phyloP scores from a whole-genome alignment of 2,329 filamentous ascomycete species.

The Thielaviopsis euricoi region DNA sequence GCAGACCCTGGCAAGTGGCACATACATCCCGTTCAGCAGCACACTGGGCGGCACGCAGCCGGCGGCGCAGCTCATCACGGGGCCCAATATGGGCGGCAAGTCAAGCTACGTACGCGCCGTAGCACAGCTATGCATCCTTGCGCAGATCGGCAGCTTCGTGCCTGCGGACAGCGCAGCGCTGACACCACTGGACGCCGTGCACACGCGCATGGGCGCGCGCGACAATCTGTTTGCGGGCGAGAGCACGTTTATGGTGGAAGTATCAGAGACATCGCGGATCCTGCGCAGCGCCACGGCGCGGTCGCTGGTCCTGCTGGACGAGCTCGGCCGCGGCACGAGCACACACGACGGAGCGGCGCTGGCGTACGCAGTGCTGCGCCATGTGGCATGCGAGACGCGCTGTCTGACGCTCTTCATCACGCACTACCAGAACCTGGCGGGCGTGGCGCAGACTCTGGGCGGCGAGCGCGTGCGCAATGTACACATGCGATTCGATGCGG shows the following conservation, averaged over 20 bases:
- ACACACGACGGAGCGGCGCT: constrained; percentile 96
- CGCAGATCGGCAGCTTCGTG: constrained; percentile 87
- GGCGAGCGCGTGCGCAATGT: constrained; percentile 58
- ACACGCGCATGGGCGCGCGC: constrained; percentile 88
- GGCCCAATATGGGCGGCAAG: constrained; percentile 98
- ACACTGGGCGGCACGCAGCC: constrained; percentile 31
- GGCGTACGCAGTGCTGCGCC: constrained; percentile 75
- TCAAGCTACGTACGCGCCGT: constrained; percentile 92
- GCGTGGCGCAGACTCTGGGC: constrained; percentile 51
- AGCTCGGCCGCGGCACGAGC: constrained; percentile 81
- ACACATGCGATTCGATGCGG: constrained; percentile 71
- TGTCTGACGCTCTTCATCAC: constrained; percentile 92
- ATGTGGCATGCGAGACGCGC: constrained; percentile 57
- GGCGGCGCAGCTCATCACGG: constrained; percentile 74
- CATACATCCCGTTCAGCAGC: constrained; percentile 85
- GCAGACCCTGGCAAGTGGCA: constrained; percentile 56
- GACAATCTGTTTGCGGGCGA: constrained; percentile 94
- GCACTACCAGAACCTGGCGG: constrained; percentile 77
- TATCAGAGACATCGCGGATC: constrained; percentile 83
- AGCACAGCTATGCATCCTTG: constrained; percentile 82
- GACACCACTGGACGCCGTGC: constrained; percentile 77
- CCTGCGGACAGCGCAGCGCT: constrained; percentile 59
- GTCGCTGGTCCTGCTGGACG: constrained; percentile 80
- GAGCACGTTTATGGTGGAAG: constrained; percentile 94
- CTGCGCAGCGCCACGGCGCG: constrained; percentile 74